A percentile compares a stretch with the other conserved stretches of the same genome.
Conservation (phyloP, 2,329 filamentous ascomycete genomes). For the Sarocladium kiliense region DNA sequence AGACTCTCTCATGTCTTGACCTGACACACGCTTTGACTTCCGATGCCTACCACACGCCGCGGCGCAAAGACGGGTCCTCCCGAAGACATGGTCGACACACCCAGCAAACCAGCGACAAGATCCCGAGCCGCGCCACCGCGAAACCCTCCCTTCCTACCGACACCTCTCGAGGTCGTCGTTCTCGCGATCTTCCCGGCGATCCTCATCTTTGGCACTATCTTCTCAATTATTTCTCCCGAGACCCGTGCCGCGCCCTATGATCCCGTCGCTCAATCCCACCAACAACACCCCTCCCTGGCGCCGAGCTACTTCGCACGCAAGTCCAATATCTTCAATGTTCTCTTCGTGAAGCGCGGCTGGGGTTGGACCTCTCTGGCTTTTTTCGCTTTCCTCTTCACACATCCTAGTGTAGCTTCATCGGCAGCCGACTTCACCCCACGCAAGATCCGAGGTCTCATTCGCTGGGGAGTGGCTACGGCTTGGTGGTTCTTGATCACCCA, state of each 20-base stretch:
- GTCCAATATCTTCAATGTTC: constrained; percentile 82
- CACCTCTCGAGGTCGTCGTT: constrained; percentile 58
- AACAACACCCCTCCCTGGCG: constrained; percentile 45
- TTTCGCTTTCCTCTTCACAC: constrained; percentile 60
- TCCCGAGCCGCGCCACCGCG: constrained; percentile 22
- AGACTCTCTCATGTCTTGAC: neutral
- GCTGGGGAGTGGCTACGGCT: constrained; percentile 68
- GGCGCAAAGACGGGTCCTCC: constrained; percentile 8
- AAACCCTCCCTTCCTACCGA: constrained; percentile 61
- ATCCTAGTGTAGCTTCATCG: constrained; percentile 43
- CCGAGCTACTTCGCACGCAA: constrained; percentile 93
- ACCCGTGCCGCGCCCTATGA: constrained; percentile 62
- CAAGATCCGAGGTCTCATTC: constrained; percentile 52
- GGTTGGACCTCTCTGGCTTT: constrained; percentile 81
- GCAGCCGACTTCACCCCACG: constrained; percentile 21
- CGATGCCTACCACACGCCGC: constrained; percentile 13
- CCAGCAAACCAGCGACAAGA: constrained; percentile 1
- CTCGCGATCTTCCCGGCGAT: constrained; percentile 71
- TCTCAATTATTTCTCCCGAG: constrained; percentile 70
- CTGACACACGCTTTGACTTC: neutral
- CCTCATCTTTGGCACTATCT: constrained; percentile 76
- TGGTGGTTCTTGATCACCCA: constrained; percentile 88
- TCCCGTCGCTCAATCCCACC: constrained; percentile 56
- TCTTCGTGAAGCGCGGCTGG: constrained; percentile 96
- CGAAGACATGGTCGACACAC: neutral